phyloP scores from a whole-genome alignment of 345 rosid species.

The Laguncularia racemosa region DNA sequence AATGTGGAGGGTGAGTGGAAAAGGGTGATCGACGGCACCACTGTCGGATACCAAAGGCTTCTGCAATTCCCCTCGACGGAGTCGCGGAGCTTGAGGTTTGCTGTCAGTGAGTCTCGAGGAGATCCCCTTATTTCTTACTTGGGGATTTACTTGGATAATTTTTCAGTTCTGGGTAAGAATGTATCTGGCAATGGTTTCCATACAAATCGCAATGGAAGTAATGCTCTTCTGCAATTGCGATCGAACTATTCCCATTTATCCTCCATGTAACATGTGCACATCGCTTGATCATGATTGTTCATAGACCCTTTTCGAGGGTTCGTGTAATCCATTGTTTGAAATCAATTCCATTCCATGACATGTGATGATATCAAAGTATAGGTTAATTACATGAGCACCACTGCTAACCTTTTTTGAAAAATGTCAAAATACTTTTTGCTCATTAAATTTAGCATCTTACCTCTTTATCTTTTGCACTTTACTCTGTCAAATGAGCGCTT shows the following conservation, averaged over 20 bases:
- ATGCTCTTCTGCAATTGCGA: constrained; percentile 16
- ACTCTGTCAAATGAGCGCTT: too few species aligned
- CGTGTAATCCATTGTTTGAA: too few species aligned
- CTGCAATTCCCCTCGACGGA: constrained; percentile 41
- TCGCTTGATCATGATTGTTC: not conserved
- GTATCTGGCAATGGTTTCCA: constrained; percentile 9
- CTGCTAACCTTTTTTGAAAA: too few species aligned
- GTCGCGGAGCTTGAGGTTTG: constrained; percentile 49
- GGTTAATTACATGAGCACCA: too few species aligned
- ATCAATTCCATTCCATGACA: too few species aligned
- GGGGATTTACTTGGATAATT: constrained; percentile 55
- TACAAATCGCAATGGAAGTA: constrained; percentile 11
- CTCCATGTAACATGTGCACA: constrained; percentile 7
- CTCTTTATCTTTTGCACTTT: too few species aligned
- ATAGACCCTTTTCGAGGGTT: not conserved
- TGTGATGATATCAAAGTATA: too few species aligned
- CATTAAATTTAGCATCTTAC: too few species aligned
- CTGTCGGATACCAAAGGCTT: constrained; percentile 70
- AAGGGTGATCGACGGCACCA: constrained; percentile 49
- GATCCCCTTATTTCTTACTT: constrained; percentile 72
- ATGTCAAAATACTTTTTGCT: too few species aligned
- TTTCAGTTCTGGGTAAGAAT: constrained; percentile 16
- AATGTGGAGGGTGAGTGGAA: constrained; percentile 41
- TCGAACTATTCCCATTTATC: constrained; percentile 18
- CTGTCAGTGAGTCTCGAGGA: constrained; percentile 47